Evolutionary conservation across 2,329 filamentous ascomycete species (phyloP).

Genomic region (Neopestalotiopsis sp.): DNA sequence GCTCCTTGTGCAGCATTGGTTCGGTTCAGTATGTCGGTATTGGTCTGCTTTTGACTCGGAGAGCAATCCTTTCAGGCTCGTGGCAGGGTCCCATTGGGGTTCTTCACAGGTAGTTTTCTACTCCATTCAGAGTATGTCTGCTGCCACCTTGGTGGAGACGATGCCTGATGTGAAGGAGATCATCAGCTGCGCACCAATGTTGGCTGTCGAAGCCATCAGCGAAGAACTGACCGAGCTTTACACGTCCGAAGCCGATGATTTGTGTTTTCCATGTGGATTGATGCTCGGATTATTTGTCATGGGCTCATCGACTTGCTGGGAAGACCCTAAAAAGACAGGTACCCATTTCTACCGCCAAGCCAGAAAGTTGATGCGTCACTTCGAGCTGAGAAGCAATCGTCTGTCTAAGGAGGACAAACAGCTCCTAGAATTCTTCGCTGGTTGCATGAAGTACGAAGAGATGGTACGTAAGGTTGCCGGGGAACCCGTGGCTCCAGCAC

Average conservation of each 20-base stretch:
- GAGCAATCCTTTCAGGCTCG: conserved; percentile 1
- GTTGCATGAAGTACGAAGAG: conserved; percentile 16
- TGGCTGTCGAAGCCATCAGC: conserved; percentile 13
- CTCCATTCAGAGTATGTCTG: conserved; percentile 15
- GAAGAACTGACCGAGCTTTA: conserved; percentile 13
- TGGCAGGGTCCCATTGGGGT: conserved; percentile 4
- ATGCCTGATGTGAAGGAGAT: conserved; percentile 9
- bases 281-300: conserved; percentile 7
- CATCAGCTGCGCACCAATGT: not conserved
- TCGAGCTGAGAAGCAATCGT: conserved; percentile 1
- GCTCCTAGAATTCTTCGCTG: conserved; percentile 13
- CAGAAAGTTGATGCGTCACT: conserved; percentile 9
- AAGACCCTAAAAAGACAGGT: conserved; percentile 1
- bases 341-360: conserved; percentile 10
- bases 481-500: not conserved
- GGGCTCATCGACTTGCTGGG: conserved; percentile 15
- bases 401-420: not conserved
- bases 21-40: conserved; percentile 12
- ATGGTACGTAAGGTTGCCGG: conserved; percentile 13
- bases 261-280: conserved; percentile 4
- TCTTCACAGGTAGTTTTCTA: conserved; percentile 13
- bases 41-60: conserved; percentile 17
- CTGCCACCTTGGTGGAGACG: conserved; percentile 6
- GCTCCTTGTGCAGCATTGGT: conserved; percentile 13
- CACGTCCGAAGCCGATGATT: not conserved